Percentiles rank a stretch among this genome's conserved stretches.
phyloP scores from a whole-genome alignment of 2,329 filamentous ascomycete species.

The Davidsoniella virescens region DNA sequence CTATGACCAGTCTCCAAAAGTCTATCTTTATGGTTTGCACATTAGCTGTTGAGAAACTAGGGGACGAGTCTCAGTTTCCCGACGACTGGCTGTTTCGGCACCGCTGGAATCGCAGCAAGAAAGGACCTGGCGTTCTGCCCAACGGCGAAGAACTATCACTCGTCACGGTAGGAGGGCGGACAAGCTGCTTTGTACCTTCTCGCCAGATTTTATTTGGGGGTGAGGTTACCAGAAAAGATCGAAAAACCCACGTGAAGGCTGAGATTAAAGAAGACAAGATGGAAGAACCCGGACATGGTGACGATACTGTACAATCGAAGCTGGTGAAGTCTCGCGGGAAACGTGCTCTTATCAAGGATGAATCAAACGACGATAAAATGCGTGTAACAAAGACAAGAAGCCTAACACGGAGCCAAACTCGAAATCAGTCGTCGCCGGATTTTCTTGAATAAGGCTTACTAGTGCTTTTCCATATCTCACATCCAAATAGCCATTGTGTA shows the following conservation, averaged over 20 bases:
- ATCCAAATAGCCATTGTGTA: no score
- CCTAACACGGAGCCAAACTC: no score
- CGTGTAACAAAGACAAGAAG: no score
- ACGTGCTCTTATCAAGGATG: no score
- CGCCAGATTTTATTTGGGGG: conserved; percentile 35
- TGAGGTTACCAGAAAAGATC: no score
- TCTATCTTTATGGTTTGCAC: conserved; percentile 65
- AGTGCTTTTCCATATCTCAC: no score
- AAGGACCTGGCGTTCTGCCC: conserved; percentile 51
- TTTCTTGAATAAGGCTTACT: no score
- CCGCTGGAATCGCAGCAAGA: conserved; percentile 82
- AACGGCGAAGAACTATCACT: conserved; percentile 75
- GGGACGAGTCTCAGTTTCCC: conserved; percentile 70
- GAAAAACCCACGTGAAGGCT: conserved; percentile 17
- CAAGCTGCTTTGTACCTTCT: conserved; percentile 72
- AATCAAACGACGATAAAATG: no score
- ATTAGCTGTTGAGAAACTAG: conserved; percentile 60
- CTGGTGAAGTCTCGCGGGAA: no score
- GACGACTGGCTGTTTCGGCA: conserved; percentile 77
- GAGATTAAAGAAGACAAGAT: conserved; percentile 18
- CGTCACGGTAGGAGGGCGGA: conserved; percentile 77
- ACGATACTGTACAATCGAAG: no score
- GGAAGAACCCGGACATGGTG: no score
- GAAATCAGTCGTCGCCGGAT: no score
- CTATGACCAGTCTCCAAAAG: conserved; percentile 50